Evolutionary conservation across 257 asterid species (phyloP).

Genomic region (Schizonepeta tenuifolia): DNA sequence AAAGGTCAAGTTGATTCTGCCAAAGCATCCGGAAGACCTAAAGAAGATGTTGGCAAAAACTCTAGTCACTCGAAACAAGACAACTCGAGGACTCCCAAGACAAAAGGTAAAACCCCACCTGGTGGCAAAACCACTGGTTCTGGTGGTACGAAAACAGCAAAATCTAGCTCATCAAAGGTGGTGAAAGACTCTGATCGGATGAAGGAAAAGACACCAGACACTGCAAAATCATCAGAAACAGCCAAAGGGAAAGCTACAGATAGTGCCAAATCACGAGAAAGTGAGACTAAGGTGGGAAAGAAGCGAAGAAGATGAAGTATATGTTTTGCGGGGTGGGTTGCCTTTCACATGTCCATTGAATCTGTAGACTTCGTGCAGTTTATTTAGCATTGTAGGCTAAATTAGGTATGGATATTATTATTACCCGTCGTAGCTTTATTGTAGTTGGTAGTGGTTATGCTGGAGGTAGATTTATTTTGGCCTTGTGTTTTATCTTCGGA

Average conservation of each 20-base stretch:
- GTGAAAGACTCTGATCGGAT: conserved; percentile 49
- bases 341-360: conserved; percentile 18
- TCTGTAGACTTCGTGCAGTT: conserved; percentile 29
- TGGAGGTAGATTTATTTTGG: conserved; percentile 24
- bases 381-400: conserved; percentile 32
- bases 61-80: conserved; percentile 55
- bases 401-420: conserved; percentile 25
- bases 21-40: conserved; percentile 54
- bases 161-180: conserved; percentile 61
- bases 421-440: conserved; percentile 15
- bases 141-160: conserved; percentile 44
- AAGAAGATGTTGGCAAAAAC: conserved; percentile 55
- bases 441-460: conserved; percentile 34
- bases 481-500: conserved; percentile 22
- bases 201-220: conserved; percentile 50
- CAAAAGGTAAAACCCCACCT: conserved; percentile 55
- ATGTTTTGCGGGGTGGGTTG: conserved; percentile 14
- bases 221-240: conserved; percentile 42
- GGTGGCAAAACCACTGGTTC: conserved; percentile 44
- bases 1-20: conserved; percentile 50
- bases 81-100: conserved; percentile 46
- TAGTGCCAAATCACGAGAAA: conserved; percentile 50
- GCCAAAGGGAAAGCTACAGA: conserved; percentile 50
- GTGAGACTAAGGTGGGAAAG: conserved; percentile 58
- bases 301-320: conserved; percentile 56